A percentile compares a stretch with the other conserved stretches of the same genome.
Conservation (phyloP, 1,284 basidiomycete species). For the Phellopilus nigrolimitatus region DNA sequence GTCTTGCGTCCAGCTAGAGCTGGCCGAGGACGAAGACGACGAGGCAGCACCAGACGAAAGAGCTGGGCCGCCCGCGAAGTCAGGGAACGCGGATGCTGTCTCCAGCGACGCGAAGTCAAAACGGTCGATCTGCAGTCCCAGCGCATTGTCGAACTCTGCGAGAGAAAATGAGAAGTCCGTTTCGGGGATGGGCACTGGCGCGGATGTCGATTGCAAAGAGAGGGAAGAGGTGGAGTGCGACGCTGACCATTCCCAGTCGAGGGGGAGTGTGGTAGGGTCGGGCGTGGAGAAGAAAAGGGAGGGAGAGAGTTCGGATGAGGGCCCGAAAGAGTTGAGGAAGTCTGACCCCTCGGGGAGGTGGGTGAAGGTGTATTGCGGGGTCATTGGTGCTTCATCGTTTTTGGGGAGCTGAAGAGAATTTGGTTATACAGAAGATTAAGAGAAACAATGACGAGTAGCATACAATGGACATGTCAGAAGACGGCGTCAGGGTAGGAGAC, state of each 20-base stretch:
- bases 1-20: not conserved
- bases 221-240: not conserved
- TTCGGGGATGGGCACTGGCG: too few relatives aligned
- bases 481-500: not conserved
- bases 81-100: not conserved
- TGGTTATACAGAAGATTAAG: not conserved
- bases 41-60: not conserved
- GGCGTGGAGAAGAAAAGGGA: not conserved
- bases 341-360: too few relatives aligned
- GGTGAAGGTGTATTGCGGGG: not conserved
- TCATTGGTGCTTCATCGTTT: not conserved
- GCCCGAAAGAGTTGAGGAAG: not conserved
- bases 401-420: not conserved
- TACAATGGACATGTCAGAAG: not conserved
- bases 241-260: not conserved
- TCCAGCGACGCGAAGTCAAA: not conserved
- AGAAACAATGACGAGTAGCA: not conserved
- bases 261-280: not conserved
- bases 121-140: not conserved
- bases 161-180: too few relatives aligned
- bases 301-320: not conserved
- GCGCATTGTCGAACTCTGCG: too few relatives aligned
- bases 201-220: not conserved
- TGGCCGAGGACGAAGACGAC: not conserved
- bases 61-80: not conserved